phyloP scores from a whole-genome alignment of 2,329 filamentous ascomycete species.

The Thermoascus crustaceus region DNA sequence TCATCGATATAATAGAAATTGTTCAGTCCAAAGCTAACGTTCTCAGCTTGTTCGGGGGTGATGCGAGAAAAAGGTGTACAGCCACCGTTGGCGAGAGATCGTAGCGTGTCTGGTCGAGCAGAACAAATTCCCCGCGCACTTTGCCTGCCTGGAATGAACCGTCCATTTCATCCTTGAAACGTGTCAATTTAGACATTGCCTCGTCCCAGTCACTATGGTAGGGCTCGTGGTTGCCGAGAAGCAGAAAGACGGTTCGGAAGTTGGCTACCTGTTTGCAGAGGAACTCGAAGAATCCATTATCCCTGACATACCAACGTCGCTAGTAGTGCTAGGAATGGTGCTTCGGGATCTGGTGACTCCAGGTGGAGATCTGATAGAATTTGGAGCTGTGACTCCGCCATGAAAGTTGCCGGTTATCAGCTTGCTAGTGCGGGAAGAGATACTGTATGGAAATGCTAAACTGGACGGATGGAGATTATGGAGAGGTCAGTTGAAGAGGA shows the following conservation, averaged over 20 bases:
- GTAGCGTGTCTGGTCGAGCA: slow-evolving; percentile 28
- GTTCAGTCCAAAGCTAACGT: slow-evolving; percentile 34
- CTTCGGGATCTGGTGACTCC: slow-evolving; percentile 38
- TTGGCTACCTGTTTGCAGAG: slow-evolving; percentile 40
- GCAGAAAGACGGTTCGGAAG: slow-evolving; percentile 45
- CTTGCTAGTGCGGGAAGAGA: too few species aligned
- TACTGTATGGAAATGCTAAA: too few species aligned
- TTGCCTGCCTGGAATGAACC: slow-evolving; percentile 6
- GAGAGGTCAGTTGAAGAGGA: too few species aligned
- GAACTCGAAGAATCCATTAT: slow-evolving; percentile 40
- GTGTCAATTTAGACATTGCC: slow-evolving; percentile 13
- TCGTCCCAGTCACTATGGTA: slow-evolving; percentile 31
- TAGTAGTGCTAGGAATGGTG: slow-evolving; percentile 49
- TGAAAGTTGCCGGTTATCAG: too few species aligned
- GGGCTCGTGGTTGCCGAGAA: slow-evolving; percentile 52
- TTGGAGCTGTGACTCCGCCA: slow-evolving; percentile 22
- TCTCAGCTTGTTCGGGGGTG: slow-evolving; percentile 21
- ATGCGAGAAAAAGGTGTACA: slow-evolving; percentile 44
- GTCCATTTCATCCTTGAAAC: slow-evolving; percentile 17
- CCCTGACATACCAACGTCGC: slow-evolving; percentile 47
- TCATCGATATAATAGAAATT: slow-evolving; percentile 39
- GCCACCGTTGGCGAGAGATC: slow-evolving; percentile 33
- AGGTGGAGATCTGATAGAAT: slow-evolving; percentile 54
- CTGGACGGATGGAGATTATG: too few species aligned
- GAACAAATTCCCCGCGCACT: slow-evolving; percentile 21